A percentile compares a stretch with the other conserved stretches of the same genome.
Evolutionary conservation across 2,329 filamentous ascomycete species (phyloP).

Genomic region (Aureobasidium uvarum): DNA sequence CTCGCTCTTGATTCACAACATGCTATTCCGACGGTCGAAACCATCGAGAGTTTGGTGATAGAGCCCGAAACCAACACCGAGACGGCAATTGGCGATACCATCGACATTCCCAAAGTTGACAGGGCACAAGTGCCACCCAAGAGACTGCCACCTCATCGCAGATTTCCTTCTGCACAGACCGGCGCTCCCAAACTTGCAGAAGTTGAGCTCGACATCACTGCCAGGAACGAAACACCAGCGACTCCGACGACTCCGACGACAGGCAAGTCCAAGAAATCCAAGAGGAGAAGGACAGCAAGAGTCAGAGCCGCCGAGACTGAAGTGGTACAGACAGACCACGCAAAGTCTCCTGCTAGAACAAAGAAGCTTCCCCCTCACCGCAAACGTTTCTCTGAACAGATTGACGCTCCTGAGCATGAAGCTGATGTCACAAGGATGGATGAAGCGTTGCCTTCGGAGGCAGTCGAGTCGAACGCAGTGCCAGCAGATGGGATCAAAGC

Average conservation of each 20-base stretch:
- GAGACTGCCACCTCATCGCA: background rate
- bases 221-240: background rate
- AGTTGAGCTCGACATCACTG: background rate
- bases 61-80: background rate
- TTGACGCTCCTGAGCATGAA: background rate
- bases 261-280: background rate
- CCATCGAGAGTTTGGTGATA: no score
- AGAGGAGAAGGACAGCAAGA: background rate
- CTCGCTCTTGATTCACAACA: background rate
- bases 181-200: slow-evolving; percentile 28
- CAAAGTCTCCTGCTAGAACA: background rate
- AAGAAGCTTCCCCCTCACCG: background rate
- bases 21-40: background rate
- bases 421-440: background rate
- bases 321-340: background rate
- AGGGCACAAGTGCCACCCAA: background rate
- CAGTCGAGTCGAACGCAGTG: background rate
- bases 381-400: background rate
- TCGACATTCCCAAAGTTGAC: background rate
- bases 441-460: background rate
- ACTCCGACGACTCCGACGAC: background rate
- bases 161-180: slow-evolving; percentile 10
- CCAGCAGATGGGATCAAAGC: background rate
- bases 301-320: background rate
- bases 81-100: background rate